These are phyloP conservation scores for Solanum megistacrolobum DNA, from an alignment of 257 asterid species.

Conservation along the genomic window DNA sequence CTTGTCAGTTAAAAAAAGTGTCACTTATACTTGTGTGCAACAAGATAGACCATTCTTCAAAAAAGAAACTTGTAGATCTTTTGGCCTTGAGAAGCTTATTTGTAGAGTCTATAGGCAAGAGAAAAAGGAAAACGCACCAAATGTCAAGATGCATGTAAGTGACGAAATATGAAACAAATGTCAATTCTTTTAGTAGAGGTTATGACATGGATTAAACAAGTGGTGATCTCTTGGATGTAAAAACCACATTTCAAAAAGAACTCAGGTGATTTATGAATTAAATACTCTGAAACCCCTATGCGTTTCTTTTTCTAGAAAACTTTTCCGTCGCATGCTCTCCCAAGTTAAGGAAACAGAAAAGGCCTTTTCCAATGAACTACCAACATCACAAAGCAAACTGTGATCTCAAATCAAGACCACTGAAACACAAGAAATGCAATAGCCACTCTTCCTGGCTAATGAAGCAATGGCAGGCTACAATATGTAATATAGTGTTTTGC, in stretches of 20 bases:
- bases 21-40: conserved; percentile 39
- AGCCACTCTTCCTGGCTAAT: not conserved
- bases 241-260: not conserved
- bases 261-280: not conserved
- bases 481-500: too few species aligned
- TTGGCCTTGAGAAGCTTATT: not conserved
- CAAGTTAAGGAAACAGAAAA: not conserved
- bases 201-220: not conserved
- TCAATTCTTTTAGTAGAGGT: not conserved
- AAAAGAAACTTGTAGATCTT: not conserved
- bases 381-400: not conserved
- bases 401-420: not conserved
- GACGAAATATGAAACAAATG: not conserved
- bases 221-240: not conserved
- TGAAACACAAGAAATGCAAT: not conserved
- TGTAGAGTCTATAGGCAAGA: not conserved
- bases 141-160: not conserved
- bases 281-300: not conserved
- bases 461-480: not conserved
- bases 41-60: not conserved
- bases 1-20: not conserved
- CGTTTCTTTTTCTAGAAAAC: not conserved
- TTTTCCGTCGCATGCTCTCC: not conserved
- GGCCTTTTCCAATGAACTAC: not conserved
- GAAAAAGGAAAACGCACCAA: not conserved